Conservation (phyloP, 208 protist species). For the Porcisia hertigi region DNA sequence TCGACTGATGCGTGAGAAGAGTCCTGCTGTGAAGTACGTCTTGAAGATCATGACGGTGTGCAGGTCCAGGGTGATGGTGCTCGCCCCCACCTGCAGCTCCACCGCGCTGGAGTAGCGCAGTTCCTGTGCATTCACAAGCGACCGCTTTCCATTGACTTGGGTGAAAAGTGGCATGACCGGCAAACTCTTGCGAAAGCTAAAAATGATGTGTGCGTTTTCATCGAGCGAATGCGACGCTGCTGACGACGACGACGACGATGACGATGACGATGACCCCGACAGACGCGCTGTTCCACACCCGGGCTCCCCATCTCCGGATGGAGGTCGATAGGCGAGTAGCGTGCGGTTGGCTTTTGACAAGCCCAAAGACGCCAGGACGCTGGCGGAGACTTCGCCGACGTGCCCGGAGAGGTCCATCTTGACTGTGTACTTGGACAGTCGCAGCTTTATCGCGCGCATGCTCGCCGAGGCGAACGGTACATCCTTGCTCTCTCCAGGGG, state of each 20-base stretch:
- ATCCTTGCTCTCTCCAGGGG: slow-evolving; percentile 40
- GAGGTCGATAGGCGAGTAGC: slow-evolving; percentile 38
- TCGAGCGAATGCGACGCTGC: background rate
- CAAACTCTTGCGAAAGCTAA: slow-evolving; percentile 68
- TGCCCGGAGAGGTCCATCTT: slow-evolving; percentile 68
- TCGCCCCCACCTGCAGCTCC: slow-evolving; percentile 66
- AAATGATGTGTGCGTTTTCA: slow-evolving; percentile 43
- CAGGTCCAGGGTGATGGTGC: slow-evolving; percentile 67
- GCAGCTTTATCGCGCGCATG: slow-evolving; percentile 48
- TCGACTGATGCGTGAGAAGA: slow-evolving; percentile 57
- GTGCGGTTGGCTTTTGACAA: slow-evolving; percentile 42
- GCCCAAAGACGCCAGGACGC: slow-evolving; percentile 44
- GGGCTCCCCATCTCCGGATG: background rate
- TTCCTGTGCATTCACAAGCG: slow-evolving; percentile 67
- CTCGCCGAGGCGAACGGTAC: slow-evolving; percentile 49
- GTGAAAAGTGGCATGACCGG: slow-evolving; percentile 83
- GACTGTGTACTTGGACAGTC: slow-evolving; percentile 65
- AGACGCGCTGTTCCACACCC: background rate
- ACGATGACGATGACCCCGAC: background rate
- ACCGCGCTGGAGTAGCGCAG: slow-evolving; percentile 78
- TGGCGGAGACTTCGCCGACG: slow-evolving; percentile 42
- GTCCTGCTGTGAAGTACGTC: slow-evolving; percentile 69
- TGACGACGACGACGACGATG: background rate
- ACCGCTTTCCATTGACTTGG: slow-evolving; percentile 46
- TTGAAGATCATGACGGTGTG: slow-evolving; percentile 75